Base-by-base conservation (phyloP, 129 eudicot genomes). In the Rutidosis leptorrhynchoides region DNA sequence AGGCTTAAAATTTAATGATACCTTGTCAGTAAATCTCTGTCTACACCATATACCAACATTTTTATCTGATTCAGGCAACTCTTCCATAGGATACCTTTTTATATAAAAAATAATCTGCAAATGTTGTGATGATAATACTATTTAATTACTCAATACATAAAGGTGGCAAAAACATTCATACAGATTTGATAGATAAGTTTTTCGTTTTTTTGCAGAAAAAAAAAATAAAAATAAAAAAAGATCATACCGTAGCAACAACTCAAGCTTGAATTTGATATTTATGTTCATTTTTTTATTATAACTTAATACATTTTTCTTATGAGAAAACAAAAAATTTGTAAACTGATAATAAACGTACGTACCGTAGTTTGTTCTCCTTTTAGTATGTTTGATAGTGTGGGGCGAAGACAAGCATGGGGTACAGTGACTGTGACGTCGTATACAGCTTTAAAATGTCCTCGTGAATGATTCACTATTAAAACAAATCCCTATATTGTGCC, bases 41-140 rank as follows among this genome's bases (percentile, higher is more conserved):
- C 69, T 64, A 25, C 69, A 64, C 69, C 69, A 64, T 0, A 16
- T 24, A 15, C 56, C 69, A 16, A 64, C 69, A 15, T 42, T 3
- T 42, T 64, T 56, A 64, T 64, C 69, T 64, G 55, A 42, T 40
- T 64, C 35, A 14, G 69, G 69, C 69, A 64, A n/a, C 6, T 24
- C 22, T 32, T 42, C 46, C 37, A 64, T 64, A 15, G 26, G 25
- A 64, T 42, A 43, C 43, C 69, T 64, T 64, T 64, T 43, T 15
- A 64, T 42, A 46, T 64, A 22, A 25, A 64, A 42, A 43, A 24
- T 42, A 4, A 64, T 42, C 69, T 64, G 69, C 37, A 24, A 42
- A 15, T 64, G 14, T 52, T 58, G 5, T 6, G 15, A 58, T 26
- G 28, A 57, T 23, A 12, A 16, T 57, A 10, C 28, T 19, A 58